These are phyloP conservation scores for Orbilia oligospora DNA, from an alignment of 2,329 filamentous ascomycete genomes.

Conservation along the genomic window DNA sequence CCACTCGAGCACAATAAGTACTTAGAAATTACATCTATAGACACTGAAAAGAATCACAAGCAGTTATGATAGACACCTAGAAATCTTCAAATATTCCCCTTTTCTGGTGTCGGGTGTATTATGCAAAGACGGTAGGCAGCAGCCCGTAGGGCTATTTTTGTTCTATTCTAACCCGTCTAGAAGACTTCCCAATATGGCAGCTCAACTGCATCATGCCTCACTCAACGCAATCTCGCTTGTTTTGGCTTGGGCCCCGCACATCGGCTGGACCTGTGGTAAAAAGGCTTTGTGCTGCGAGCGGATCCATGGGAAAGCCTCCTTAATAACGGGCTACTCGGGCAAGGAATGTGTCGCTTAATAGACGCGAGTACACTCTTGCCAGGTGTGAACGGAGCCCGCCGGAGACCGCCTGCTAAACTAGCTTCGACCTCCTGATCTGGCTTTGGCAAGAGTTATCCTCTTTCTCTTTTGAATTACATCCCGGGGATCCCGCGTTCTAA, in stretches of 20 bases:
- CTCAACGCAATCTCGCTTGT: slow-evolving; percentile 61
- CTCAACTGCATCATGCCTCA: slow-evolving; percentile 41
- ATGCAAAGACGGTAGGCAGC: slow-evolving; percentile 61
- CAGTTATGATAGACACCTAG: not conserved
- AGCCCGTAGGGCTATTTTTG: slow-evolving; percentile 56
- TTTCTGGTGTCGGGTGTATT: slow-evolving; percentile 27
- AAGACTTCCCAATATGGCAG: slow-evolving; percentile 59
- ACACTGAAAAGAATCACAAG: not conserved
- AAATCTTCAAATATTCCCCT: slow-evolving; percentile 14
- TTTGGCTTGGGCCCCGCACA: slow-evolving; percentile 37
- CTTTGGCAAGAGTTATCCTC: slow-evolving; percentile 26
- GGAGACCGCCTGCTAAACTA: slow-evolving; percentile 42
- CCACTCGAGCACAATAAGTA: too few relatives aligned
- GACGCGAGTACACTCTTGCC: slow-evolving; percentile 48
- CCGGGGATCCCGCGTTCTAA: slow-evolving; percentile 1
- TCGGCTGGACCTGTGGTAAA: slow-evolving; percentile 59
- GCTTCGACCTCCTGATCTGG: slow-evolving; percentile 24
- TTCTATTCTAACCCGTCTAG: slow-evolving; percentile 51
- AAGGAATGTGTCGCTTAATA: slow-evolving; percentile 55
- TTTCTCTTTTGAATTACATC: slow-evolving; percentile 31
- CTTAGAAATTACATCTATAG: not conserved
- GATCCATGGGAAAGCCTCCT: slow-evolving; percentile 58
- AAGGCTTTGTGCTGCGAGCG: slow-evolving; percentile 40
- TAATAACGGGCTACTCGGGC: slow-evolving; percentile 9
- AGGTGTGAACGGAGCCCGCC: slow-evolving; percentile 48